Evolutionary conservation across 352 stramenopile genomes (phyloP).

Genomic region (Globisporangium alternatum): DNA sequence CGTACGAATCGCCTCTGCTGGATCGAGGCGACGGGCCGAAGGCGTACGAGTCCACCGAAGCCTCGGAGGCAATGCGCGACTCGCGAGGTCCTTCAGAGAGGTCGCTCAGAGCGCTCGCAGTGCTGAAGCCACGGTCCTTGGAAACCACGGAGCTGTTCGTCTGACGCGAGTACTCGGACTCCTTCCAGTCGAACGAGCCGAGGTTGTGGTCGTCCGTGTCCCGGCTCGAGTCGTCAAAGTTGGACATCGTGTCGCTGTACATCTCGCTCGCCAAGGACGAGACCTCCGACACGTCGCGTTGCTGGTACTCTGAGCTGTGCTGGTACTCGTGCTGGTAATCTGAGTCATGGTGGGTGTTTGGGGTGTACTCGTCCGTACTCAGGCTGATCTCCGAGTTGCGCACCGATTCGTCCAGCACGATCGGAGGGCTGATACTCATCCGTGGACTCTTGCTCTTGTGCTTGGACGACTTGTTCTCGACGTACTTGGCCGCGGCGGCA

Average conservation of each 20-base stretch:
- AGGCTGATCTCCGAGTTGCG: conserved; percentile 44
- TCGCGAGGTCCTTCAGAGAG: conserved; percentile 41
- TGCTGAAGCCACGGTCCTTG: conserved; percentile 44
- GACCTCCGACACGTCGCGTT: conserved; percentile 41
- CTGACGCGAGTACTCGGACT: conserved; percentile 30
- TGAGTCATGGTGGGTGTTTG: conserved; percentile 20
- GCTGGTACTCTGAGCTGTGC: conserved; percentile 4
- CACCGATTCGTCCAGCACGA: conserved; percentile 37
- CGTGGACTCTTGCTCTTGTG: conserved; percentile 35
- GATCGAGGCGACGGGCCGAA: conserved; percentile 53
- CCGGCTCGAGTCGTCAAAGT: conserved; percentile 48
- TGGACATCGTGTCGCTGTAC: conserved; percentile 48
- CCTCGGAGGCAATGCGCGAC: conserved; percentile 53
- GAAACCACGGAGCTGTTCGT: conserved; percentile 23
- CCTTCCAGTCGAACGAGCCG: conserved; percentile 42
- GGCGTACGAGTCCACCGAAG: conserved; percentile 72
- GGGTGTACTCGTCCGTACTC: conserved; percentile 18
- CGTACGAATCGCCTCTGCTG: conserved; percentile 64
- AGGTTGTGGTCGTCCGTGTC: conserved; percentile 40
- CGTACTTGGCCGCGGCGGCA: conserved; percentile 26
- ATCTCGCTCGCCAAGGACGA: conserved; percentile 41
- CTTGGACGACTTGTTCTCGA: conserved; percentile 45
- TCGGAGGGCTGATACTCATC: conserved; percentile 32
- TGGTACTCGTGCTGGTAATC: neutral
- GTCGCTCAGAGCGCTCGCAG: conserved; percentile 34